phyloP scores from a whole-genome alignment of 768 basidiomycete genomes.

The Calocera cornea region DNA sequence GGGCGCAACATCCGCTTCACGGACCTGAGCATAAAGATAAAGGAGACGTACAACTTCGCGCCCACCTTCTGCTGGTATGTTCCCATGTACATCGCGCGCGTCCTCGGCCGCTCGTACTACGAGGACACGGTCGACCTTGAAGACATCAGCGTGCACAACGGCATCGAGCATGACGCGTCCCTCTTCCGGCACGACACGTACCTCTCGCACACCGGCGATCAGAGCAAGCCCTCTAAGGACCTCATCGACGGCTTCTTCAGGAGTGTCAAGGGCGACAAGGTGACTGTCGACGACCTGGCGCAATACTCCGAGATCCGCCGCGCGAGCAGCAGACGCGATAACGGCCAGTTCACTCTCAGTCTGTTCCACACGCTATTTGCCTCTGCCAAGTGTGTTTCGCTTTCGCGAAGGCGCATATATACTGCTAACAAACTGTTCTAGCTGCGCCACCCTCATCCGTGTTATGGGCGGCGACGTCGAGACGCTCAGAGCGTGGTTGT shows the following conservation, averaged over 20 bases:
- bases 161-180: slow-evolving; percentile 35
- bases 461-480: slow-evolving; percentile 51
- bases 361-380: slow-evolving; percentile 47
- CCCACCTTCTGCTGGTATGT: slow-evolving; percentile 55
- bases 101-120: slow-evolving; percentile 28
- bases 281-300: slow-evolving; percentile 50
- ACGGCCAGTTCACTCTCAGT: slow-evolving; percentile 42
- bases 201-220: slow-evolving; percentile 32
- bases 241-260: slow-evolving; percentile 29
- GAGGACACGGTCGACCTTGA: slow-evolving; percentile 12
- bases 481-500: slow-evolving; percentile 42
- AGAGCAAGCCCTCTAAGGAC: slow-evolving; percentile 39
- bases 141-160: slow-evolving; percentile 60
- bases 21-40: slow-evolving; percentile 31
- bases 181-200: slow-evolving; percentile 31
- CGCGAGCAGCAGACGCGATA: slow-evolving; percentile 37
- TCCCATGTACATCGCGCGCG: slow-evolving; percentile 42
- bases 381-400: slow-evolving; percentile 44
- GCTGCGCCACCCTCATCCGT: slow-evolving; percentile 42
- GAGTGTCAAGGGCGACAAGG: slow-evolving; percentile 25
- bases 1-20: slow-evolving; percentile 58
- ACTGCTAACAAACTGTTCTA: slow-evolving; percentile 24
- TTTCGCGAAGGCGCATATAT: neutral
- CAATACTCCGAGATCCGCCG: slow-evolving; percentile 47
- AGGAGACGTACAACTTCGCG: slow-evolving; percentile 53